phyloP scores from a whole-genome alignment of 495 filamentous ascomycete species.

The Penicillium robsamsonii region DNA sequence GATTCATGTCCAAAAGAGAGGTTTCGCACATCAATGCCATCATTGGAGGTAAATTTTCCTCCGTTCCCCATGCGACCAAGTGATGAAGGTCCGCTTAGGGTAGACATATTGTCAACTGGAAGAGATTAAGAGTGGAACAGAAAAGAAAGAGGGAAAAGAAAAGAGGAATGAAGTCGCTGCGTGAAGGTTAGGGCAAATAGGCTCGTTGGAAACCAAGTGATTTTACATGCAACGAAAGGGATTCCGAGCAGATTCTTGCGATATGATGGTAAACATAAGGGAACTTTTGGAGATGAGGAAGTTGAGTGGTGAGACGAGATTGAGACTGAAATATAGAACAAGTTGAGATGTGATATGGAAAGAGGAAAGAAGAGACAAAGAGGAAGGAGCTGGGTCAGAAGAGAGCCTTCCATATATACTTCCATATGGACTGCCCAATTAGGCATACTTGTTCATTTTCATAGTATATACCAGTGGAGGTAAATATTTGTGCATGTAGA shows the following conservation, averaged over 20 bases:
- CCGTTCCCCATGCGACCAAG: slow-evolving; percentile 27
- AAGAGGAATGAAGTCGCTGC: slow-evolving; percentile 6
- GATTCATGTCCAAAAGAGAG: slow-evolving; percentile 25
- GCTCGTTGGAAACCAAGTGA: slow-evolving; percentile 27
- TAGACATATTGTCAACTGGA: slow-evolving; percentile 28
- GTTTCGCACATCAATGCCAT: slow-evolving; percentile 18
- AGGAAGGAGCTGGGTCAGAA: neutral
- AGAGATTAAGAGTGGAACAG: neutral
- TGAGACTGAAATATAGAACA: slow-evolving; percentile 14
- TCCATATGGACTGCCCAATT: neutral
- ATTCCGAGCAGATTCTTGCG: slow-evolving; percentile 9
- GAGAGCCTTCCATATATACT: neutral
- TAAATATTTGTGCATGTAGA: too few relatives aligned
- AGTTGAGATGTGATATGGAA: slow-evolving; percentile 11
- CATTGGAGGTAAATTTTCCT: slow-evolving; percentile 15
- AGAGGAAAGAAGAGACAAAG: neutral
- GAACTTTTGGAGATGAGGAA: slow-evolving; percentile 24
- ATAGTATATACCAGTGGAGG: neutral
- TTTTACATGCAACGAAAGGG: slow-evolving; percentile 28
- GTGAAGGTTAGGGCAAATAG: slow-evolving; percentile 12
- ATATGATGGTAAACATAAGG: slow-evolving; percentile 11
- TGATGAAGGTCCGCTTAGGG: slow-evolving; percentile 25
- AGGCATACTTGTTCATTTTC: neutral
- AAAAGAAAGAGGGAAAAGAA: neutral
- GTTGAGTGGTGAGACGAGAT: slow-evolving; percentile 5